Evolutionary conservation across 495 filamentous ascomycete species (phyloP).

Genomic region (Aspergillus coremiiformis): DNA sequence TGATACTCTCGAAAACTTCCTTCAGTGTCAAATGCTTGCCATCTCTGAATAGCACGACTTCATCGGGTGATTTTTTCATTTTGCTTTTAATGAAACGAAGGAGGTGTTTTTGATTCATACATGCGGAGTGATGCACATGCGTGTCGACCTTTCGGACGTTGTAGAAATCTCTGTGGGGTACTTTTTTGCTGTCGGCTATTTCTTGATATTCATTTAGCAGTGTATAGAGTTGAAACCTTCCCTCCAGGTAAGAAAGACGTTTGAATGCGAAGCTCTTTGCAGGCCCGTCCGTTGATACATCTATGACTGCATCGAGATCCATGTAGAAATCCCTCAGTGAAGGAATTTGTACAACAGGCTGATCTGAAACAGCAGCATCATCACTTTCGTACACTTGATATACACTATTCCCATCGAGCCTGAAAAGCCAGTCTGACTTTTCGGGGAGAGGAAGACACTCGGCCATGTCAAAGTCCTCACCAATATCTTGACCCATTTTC

Average conservation of each 20-base stretch:
- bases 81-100: conserved; percentile 98
- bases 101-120: conserved; percentile 99
- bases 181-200: conserved; percentile 93
- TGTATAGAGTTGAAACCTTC: conserved; percentile 89
- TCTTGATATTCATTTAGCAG: conserved; percentile 96
- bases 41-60: conserved; percentile 88
- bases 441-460: conserved; percentile 66
- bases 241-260: conserved; percentile 88
- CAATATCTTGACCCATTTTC: conserved; percentile 86
- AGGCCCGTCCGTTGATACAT: conserved; percentile 85
- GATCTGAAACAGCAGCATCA: conserved; percentile 49
- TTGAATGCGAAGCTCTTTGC: conserved; percentile 96
- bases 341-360: conserved; percentile 72
- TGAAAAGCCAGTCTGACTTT: conserved; percentile 59
- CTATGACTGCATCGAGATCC: conserved; percentile 80
- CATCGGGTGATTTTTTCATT: conserved; percentile 94
- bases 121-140: conserved; percentile 97
- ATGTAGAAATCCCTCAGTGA: conserved; percentile 90
- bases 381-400: conserved; percentile 78
- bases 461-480: conserved; percentile 79
- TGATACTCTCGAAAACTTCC: conserved; percentile 96
- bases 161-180: conserved; percentile 97
- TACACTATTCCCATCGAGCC: conserved; percentile 73
- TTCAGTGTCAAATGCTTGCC: conserved; percentile 83
- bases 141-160: conserved; percentile 98